A percentile compares a stretch with the other conserved stretches of the same genome.
Conservation (phyloP, 345 rosid genomes). For the Isatis tinctoria region DNA sequence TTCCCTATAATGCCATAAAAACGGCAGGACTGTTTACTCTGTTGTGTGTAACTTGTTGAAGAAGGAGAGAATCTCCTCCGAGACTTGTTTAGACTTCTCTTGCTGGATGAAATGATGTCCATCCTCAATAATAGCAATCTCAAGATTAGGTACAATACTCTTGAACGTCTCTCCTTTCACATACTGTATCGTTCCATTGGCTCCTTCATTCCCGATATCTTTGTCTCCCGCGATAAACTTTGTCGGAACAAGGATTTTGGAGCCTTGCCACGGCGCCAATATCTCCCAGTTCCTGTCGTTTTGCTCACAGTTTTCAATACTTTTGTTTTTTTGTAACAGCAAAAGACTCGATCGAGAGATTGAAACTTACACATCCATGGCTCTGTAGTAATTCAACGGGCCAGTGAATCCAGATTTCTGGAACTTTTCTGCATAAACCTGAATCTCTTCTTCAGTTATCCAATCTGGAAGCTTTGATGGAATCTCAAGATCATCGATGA, state of each 20-base stretch:
- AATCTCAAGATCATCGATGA: constrained; percentile 52
- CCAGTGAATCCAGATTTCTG: constrained; percentile 61
- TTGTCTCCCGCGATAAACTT: constrained; percentile 53
- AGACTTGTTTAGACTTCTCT: constrained; percentile 53
- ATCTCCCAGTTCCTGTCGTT: constrained; percentile 64
- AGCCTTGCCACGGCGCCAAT: constrained; percentile 50
- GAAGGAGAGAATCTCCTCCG: constrained; percentile 51
- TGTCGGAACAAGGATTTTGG: constrained; percentile 45
- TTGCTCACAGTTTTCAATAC: background rate
- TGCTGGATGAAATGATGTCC: constrained; percentile 63
- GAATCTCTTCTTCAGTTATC: constrained; percentile 61
- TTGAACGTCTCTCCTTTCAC: constrained; percentile 51
- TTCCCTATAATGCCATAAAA: too few relatives aligned
- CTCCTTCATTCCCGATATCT: constrained; percentile 45
- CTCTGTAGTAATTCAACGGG: constrained; percentile 58
- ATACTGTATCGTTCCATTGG: constrained; percentile 34
- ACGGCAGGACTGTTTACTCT: background rate
- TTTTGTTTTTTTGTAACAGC: background rate
- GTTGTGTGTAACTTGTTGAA: constrained; percentile 28
- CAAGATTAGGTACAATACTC: constrained; percentile 48
- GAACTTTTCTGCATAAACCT: constrained; percentile 59
- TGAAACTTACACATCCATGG: constrained; percentile 49
- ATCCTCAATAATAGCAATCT: constrained; percentile 51
- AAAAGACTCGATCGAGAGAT: background rate
- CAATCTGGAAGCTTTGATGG: constrained; percentile 51